Base-by-base conservation (phyloP, 768 basidiomycete genomes). In the Gloeostereum incarnatum region DNA sequence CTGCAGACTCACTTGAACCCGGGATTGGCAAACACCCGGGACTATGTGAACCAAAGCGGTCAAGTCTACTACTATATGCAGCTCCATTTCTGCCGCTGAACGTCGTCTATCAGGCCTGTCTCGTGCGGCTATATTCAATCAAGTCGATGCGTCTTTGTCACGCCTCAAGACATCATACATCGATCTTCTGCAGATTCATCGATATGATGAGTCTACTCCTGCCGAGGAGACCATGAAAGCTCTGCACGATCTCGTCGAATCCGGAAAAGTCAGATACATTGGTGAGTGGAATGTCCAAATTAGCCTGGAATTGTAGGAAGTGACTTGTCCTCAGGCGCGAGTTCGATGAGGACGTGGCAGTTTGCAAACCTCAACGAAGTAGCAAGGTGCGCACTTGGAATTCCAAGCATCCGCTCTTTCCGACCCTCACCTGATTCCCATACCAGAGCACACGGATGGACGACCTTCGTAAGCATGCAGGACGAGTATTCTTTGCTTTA, bases 401-500 rank as follows among this genome's bases (percentile, higher is more conserved):
- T n/a, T n/a, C n/a, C n/a, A n/a, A n/a, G n/a, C n/a, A n/a, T n/a
- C n/a, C n/a, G n/a, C n/a, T n/a, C n/a, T n/a, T n/a, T n/a, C n/a
- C n/a, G n/a, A n/a, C n/a, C n/a, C n/a, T n/a, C n/a, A n/a, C n/a
- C n/a, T n/a, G n/a, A n/a, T n/a, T n/a, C n/a, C n/a, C n/a, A n/a
- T n/a, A n/a, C n/a, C 2, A 40, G 49, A 22, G 48, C 47, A 40
- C 43, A 65, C 8, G 58, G 60, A 6, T 65, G 66, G 54, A 66
- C 71, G 8, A 61, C 52, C 34, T 74, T 72, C 42, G 56, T 70
- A 36, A 62, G 65, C 35, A 69, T 72, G 60, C 72, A 73, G 48
- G 57, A 63, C 32, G 62, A 64, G 35, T 63, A 73, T 43, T 66
- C 57, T 20, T 49, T 69, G 5, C 51, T 70, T 19, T 74, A 74